A percentile compares a stretch with the other conserved stretches of the same genome.
phyloP scores from a whole-genome alignment of 108 stramenopile genomes.

The Parietichytrium sp. region DNA sequence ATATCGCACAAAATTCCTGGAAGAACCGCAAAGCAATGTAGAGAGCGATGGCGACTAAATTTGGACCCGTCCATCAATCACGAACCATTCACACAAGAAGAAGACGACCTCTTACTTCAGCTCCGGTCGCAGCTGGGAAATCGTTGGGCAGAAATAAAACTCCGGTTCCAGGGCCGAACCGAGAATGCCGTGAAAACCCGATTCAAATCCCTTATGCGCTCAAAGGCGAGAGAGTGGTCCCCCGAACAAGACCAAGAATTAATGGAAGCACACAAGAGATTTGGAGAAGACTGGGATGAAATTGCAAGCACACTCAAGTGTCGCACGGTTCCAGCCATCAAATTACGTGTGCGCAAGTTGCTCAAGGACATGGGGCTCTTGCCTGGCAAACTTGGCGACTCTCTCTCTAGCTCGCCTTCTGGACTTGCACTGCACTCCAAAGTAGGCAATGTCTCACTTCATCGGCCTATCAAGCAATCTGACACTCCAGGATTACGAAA shows the following conservation, averaged over 20 bases:
- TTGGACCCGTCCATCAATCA: not conserved
- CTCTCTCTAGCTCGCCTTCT: too few relatives aligned
- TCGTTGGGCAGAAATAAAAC: not conserved
- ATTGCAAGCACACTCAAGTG: too few relatives aligned
- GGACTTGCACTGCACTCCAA: too few relatives aligned
- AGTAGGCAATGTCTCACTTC: too few relatives aligned
- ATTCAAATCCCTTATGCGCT: slow-evolving; percentile 33
- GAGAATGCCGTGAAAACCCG: slow-evolving; percentile 18
- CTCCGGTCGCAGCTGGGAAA: slow-evolving; percentile 17
- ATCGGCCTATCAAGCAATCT: too few relatives aligned
- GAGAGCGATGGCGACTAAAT: slow-evolving; percentile 5
- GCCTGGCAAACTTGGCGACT: too few relatives aligned
- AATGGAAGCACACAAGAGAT: not conserved
- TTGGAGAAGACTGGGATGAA: not conserved
- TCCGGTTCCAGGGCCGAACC: not conserved
- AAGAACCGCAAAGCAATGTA: slow-evolving; percentile 29
- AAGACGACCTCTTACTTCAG: not conserved
- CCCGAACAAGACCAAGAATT: slow-evolving; percentile 11
- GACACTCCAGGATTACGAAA: too few relatives aligned
- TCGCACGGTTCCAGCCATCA: too few relatives aligned
- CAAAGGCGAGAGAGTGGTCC: not conserved
- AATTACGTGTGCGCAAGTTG: too few relatives aligned
- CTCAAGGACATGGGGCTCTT: too few relatives aligned
- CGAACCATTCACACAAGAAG: not conserved
- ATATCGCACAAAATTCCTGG: not conserved